These are phyloP conservation scores for Castanea crenata DNA, from an alignment of 306 rosid genomes.

Conservation along the genomic window DNA sequence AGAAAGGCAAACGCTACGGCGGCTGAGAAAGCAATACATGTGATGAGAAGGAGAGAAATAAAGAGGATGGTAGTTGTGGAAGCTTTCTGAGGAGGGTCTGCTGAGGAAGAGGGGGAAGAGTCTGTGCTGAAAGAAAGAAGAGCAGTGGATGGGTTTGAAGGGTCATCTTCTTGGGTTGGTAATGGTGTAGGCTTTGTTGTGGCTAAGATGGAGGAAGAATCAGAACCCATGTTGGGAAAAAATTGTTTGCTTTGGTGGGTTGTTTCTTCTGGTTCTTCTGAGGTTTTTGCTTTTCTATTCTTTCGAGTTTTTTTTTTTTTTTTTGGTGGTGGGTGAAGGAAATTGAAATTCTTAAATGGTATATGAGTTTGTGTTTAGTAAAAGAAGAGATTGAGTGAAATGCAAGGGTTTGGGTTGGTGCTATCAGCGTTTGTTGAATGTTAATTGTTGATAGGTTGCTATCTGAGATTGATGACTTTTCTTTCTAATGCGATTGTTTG, in stretches of 20 bases:
- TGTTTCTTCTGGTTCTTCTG: neutral
- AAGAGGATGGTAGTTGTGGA: conserved; percentile 37
- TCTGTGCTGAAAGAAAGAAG: conserved; percentile 76
- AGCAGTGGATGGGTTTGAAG: conserved; percentile 40
- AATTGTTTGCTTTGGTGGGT: no score
- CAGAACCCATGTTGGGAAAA: conserved; percentile 52
- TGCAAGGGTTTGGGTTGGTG: no score
- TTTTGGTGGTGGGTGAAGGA: no score
- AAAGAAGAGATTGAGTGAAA: no score
- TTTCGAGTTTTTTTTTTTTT: no score
- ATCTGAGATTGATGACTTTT: no score
- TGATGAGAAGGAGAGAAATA: conserved; percentile 54
- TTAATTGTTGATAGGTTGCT: no score
- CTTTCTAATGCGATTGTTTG: no score
- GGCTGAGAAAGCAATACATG: conserved; percentile 64
- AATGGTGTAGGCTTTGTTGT: conserved; percentile 39
- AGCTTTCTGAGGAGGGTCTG: conserved; percentile 30
- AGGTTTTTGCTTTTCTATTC: neutral
- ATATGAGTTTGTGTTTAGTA: no score
- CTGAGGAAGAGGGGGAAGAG: conserved; percentile 17
- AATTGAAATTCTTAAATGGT: no score
- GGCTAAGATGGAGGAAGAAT: conserved; percentile 31
- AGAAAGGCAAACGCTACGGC: conserved; percentile 67
- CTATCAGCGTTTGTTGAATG: no score
- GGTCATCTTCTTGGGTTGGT: conserved; percentile 51